phyloP scores from a whole-genome alignment of 2,329 filamentous ascomycete species.

The Cytospora chrysosperma region DNA sequence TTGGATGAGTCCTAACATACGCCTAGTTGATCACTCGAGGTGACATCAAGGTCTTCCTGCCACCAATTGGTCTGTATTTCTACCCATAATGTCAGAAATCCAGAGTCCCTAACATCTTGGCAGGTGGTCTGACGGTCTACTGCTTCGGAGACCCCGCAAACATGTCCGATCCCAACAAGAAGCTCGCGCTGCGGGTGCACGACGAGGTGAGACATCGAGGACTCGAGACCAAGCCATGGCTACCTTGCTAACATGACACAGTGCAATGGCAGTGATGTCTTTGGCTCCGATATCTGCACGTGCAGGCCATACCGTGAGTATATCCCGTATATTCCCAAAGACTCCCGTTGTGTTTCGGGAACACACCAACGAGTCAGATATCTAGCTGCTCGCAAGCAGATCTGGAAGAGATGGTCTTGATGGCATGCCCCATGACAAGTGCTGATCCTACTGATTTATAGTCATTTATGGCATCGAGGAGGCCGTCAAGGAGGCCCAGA shows the following conservation, averaged over 20 bases:
- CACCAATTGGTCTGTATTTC: conserved; percentile 69
- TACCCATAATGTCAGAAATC: not conserved
- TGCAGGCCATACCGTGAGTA: conserved; percentile 73
- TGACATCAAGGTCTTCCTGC: conserved; percentile 93
- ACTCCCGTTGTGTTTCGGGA: not conserved
- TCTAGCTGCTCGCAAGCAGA: no score
- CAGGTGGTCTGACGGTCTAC: conserved; percentile 88
- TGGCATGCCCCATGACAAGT: not conserved
- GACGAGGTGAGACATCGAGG: conserved; percentile 50
- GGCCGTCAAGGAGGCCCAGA: conserved; percentile 94
- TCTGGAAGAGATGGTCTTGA: no score
- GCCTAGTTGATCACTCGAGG: conserved; percentile 77
- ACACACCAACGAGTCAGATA: not conserved
- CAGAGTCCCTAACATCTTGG: conserved; percentile 26
- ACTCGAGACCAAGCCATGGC: not conserved
- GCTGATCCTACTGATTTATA: not conserved
- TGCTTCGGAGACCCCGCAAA: conserved; percentile 94
- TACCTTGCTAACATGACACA: conserved; percentile 28
- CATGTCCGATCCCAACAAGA: conserved; percentile 82
- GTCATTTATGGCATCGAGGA: conserved; percentile 96
- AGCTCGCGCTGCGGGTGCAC: conserved; percentile 79
- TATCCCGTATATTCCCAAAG: not conserved
- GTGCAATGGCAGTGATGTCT: conserved; percentile 97
- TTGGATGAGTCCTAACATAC: conserved; percentile 21
- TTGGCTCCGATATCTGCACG: conserved; percentile 96